Evolutionary conservation across 257 asterid genomes (phyloP).

Genomic region (Primulina tabacum): DNA sequence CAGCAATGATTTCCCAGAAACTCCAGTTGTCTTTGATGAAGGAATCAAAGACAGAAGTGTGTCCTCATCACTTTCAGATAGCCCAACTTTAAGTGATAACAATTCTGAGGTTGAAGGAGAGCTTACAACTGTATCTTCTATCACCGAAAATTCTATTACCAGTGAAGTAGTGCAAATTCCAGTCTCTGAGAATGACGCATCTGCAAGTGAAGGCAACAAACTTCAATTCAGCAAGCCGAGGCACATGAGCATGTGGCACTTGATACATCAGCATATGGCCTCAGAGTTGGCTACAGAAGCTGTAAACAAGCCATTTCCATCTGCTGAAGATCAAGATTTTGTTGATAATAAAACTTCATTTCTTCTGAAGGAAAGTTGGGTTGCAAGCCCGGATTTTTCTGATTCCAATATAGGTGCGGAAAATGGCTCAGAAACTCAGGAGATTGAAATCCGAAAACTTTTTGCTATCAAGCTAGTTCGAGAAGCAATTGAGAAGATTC

Average conservation of each 20-base stretch:
- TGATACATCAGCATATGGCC: conserved; percentile 53
- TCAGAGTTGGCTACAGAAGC: conserved; percentile 28
- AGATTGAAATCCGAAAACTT: conserved; percentile 59
- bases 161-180: conserved; percentile 12
- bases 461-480: conserved; percentile 83
- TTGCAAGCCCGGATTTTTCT: conserved; percentile 19
- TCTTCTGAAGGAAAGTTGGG: conserved; percentile 24
- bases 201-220: conserved; percentile 16
- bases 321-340: conserved; percentile 21
- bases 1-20: conserved; percentile 21
- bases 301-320: conserved; percentile 12
- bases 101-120: conserved; percentile 33
- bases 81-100: conserved; percentile 25
- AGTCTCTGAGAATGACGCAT: conserved; percentile 19
- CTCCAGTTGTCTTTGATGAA: conserved; percentile 32
- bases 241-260: conserved; percentile 57
- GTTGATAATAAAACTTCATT: conserved; percentile 25
- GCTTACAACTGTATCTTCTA: conserved; percentile 17
- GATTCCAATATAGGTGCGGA: conserved; percentile 29
- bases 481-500: conserved; percentile 94
- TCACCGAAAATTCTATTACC: conserved; percentile 27
- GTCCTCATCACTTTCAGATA: conserved; percentile 29
- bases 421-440: conserved; percentile 49
- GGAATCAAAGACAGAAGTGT: conserved; percentile 21
- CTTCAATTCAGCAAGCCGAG: conserved; percentile 41